Base-by-base conservation (phyloP, 106 monocot genomes). In the Acanthochlamys bracteata region DNA sequence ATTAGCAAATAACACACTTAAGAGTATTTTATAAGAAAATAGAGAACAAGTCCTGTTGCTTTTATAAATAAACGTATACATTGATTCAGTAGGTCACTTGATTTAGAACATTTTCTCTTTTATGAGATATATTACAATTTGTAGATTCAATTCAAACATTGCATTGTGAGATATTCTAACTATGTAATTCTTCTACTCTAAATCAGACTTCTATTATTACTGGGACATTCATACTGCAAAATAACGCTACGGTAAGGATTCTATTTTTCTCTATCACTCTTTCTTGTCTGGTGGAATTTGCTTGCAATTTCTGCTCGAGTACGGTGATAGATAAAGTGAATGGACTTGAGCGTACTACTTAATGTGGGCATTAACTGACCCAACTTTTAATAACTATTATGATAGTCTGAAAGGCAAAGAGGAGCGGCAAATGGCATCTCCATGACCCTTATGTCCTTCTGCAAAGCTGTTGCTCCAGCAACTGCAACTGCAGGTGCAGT, bases 231-330 rank as follows among this genome's bases (percentile, higher is more conserved):
- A 82, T 89, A 72, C 66, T 89, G 53, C 89, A 89, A 77, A 89
- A 85, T 65, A 83, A 83, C 60, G 77, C 90, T 42, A 86, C 86
- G 90, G 90, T 91, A 83, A 71, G 39, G 68, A 16, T 60, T 55
- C 42, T 25, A 11, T 70, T 3, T 13, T 65, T 7, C 46, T 25
- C 7, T 41, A 7, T 20, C 12, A 12, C 62, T 40, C 49, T 2
- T 12, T 16, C 14, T 21, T 42, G 26, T 63, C 12, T 13, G 13
- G 13, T 7, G 7, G 43, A 45, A 45, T 13, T 45, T 45, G 43
- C 7, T 49, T 14, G 10, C 17, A 4, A 49, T 49, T 49, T 17
- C 9, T 2, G 12, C 12, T 14, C 9, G 17, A 14, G 2, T 9
- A 49, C 10, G 12, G 9, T 49, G 12, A 12, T 49, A 17, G 3